A percentile compares a stretch with the other conserved stretches of the same genome.
Conservation (phyloP, 257 asterid species). For the Anisodus acutangulus region DNA sequence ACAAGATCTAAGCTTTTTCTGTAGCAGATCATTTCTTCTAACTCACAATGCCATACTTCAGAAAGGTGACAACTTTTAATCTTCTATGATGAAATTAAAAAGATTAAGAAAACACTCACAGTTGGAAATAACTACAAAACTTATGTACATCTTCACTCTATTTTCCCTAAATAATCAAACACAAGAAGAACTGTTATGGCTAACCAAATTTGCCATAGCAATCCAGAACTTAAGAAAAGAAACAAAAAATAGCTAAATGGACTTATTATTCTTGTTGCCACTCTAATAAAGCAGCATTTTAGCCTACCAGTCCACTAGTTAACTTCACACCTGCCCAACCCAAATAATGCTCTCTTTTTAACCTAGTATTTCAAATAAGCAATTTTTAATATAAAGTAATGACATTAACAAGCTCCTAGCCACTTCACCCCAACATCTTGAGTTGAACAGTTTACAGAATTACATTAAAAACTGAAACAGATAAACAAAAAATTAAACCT, state of each 20-base stretch:
- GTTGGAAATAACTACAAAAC: neutral
- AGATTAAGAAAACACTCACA: neutral
- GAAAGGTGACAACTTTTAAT: neutral
- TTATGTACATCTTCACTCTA: neutral
- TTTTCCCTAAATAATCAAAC: neutral
- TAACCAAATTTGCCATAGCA: neutral
- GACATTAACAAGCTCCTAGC: neutral
- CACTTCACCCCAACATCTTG: neutral
- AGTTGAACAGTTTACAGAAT: neutral
- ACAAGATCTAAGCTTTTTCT: neutral
- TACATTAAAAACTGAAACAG: too few relatives aligned
- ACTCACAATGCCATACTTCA: neutral
- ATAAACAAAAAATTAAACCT: neutral
- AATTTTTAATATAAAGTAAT: neutral
- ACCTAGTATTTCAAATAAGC: neutral
- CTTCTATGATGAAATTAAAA: neutral
- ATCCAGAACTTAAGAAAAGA: neutral
- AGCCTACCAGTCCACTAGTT: neutral
- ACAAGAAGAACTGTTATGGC: neutral
- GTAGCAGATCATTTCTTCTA: neutral
- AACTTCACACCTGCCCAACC: neutral
- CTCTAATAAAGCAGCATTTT: neutral
- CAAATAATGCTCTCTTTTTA: neutral
- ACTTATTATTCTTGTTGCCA: neutral
- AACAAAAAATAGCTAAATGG: neutral